A percentile compares a stretch with the other conserved stretches of the same genome.
Evolutionary conservation across 2,329 filamentous ascomycete species (phyloP).

Genomic region (Trichoderma atroviride): DNA sequence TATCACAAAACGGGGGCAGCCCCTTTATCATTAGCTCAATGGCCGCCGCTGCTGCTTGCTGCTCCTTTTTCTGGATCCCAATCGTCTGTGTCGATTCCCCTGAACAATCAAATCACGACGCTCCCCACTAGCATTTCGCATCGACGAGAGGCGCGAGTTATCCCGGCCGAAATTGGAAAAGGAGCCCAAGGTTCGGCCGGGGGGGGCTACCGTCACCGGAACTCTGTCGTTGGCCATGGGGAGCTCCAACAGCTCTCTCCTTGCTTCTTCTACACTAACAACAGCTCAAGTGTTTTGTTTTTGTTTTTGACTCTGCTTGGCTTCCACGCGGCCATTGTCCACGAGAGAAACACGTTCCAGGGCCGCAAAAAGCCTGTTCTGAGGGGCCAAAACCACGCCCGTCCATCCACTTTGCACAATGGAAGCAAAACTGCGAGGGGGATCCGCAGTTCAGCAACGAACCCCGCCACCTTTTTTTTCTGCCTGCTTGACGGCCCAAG

Average conservation of each 20-base stretch:
- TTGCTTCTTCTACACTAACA: neutral
- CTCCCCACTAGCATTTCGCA: conserved; percentile 25
- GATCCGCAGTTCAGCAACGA: conserved; percentile 22
- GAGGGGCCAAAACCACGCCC: neutral
- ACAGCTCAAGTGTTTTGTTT: neutral
- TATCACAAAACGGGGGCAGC: conserved; percentile 16
- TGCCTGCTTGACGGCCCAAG: conserved; percentile 19
- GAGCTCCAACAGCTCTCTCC: neutral
- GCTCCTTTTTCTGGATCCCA: conserved; percentile 27
- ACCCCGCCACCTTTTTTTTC: conserved; percentile 23
- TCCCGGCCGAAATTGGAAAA: conserved; percentile 14
- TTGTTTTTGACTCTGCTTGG: neutral
- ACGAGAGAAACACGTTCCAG: neutral
- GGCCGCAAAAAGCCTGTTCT: neutral
- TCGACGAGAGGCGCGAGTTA: conserved; percentile 12
- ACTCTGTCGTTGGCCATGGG: neutral
- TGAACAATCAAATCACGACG: conserved; percentile 11
- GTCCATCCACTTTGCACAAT: conserved; percentile 4
- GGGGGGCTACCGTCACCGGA: conserved; percentile 10
- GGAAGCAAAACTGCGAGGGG: neutral
- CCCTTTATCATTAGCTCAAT: conserved; percentile 15
- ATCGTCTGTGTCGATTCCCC: conserved; percentile 7
- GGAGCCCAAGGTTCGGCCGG: conserved; percentile 4
- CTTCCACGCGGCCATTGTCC: neutral
- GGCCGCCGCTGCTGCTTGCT: conserved; percentile 1